Evolutionary conservation across 805 yeast genomes (phyloP).

Genomic region (Candida ipomoeae): DNA sequence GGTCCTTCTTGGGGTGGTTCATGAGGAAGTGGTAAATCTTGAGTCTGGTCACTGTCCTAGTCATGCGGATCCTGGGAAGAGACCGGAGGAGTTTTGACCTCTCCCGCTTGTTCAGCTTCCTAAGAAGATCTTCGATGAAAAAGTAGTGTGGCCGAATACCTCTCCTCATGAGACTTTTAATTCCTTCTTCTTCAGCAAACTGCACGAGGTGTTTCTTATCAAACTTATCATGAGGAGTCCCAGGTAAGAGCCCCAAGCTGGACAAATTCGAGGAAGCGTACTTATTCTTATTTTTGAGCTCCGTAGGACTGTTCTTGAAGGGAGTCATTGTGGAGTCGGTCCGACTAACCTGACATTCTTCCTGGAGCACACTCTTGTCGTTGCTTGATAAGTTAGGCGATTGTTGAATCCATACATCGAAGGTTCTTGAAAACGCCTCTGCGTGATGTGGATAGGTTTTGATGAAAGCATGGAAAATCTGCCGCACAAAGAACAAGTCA

Average conservation of each 20-base stretch:
- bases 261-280: conserved; percentile 25
- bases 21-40: conserved; percentile 13
- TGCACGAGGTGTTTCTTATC: conserved; percentile 24
- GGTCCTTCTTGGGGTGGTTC: conserved; percentile 15
- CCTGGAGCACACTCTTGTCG: conserved; percentile 13
- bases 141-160: conserved; percentile 35
- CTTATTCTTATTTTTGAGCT: conserved; percentile 19
- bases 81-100: conserved; percentile 19
- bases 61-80: conserved; percentile 24
- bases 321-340: conserved; percentile 28
- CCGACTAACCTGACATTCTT: conserved; percentile 17
- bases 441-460: conserved; percentile 32
- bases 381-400: conserved; percentile 5
- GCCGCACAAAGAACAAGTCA: conserved; percentile 21
- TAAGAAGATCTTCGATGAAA: conserved; percentile 30
- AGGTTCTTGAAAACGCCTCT: conserved; percentile 18
- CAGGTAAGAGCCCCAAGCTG: conserved; percentile 15
- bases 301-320: conserved; percentile 16
- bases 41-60: conserved; percentile 17
- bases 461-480: conserved; percentile 29
- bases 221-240: conserved; percentile 6
- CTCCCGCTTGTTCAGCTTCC: conserved; percentile 20
- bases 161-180: conserved; percentile 27
- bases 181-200: conserved; percentile 31
- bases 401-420: conserved; percentile 20